Percentiles rank a stretch among this genome's conserved stretches.
Evolutionary conservation across 2,329 filamentous ascomycete genomes (phyloP).

Genomic region (Blastomyces parvus): DNA sequence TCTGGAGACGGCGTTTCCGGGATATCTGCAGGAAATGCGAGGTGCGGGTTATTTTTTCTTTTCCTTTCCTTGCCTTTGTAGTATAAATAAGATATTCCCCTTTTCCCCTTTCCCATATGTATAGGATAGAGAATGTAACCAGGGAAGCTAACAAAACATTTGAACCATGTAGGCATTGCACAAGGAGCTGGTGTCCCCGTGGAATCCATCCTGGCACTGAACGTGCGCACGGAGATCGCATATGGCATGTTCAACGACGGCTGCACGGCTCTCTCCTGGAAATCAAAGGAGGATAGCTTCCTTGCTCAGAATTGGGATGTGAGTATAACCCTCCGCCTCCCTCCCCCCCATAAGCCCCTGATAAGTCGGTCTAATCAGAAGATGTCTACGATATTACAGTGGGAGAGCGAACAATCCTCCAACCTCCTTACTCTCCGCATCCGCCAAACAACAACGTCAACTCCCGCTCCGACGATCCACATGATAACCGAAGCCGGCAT

Average conservation of each 20-base stretch:
- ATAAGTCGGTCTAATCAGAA: background rate
- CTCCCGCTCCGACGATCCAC: constrained; percentile 35
- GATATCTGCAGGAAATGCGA: constrained; percentile 27
- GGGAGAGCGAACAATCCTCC: constrained; percentile 40
- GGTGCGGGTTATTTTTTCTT: constrained; percentile 14
- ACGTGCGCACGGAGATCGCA: constrained; percentile 51
- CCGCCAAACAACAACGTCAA: constrained; percentile 20
- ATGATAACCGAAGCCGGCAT: constrained; percentile 51
- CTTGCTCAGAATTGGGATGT: constrained; percentile 50
- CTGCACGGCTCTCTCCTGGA: constrained; percentile 49
- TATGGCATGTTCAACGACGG: constrained; percentile 50
- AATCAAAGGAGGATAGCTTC: constrained; percentile 29
- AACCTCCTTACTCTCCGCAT: constrained; percentile 44
- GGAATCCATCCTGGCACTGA: constrained; percentile 48
- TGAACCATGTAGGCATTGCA: constrained; percentile 40
- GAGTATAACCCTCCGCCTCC: constrained; percentile 7
- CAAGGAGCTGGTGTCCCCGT: constrained; percentile 42
- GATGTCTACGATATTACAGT: constrained; percentile 20
- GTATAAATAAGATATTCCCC: background rate
- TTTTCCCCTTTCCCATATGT: background rate
- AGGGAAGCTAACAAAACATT: constrained; percentile 1
- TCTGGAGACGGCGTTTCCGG: constrained; percentile 27
- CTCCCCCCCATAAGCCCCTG: background rate
- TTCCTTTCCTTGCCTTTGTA: background rate
- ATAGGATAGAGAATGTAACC: background rate